Evolutionary conservation across 2,329 filamentous ascomycete genomes (phyloP), one percentile per base, ranked within the genome.

Genomic region (Aspergillus pseudoterreus): DNA sequence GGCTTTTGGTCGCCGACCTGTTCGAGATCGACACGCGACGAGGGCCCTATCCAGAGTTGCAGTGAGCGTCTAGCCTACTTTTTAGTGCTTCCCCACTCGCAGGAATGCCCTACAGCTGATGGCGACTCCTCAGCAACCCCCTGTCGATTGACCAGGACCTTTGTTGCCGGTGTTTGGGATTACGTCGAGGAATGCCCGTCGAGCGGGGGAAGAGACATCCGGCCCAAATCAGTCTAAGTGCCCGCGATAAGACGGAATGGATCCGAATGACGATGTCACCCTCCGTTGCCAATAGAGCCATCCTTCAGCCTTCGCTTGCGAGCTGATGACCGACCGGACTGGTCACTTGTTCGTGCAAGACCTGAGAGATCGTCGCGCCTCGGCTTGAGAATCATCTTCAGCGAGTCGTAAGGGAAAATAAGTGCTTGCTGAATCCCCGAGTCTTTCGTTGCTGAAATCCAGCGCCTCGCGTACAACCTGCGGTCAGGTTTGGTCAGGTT

Each of bases 251-350:
- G 46, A 49, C 36, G 38, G 38, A 22, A 19, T 15, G 22, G 17
- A 45, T 19, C 43, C 21, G 47, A 45, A 21, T 32, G 32, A 42
- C 49, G 39, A 54, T 51, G 52, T 48, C 45, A 54, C 52, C 52
- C 32, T 54, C 38, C 21, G 12, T 14, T 27, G 15, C 46, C 33
- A 45, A 47, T 38, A 9, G n/a, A 14, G 30, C 24, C 32, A 38
- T 44, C 35, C 39, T 32, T 36, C 11, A 19, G 30, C 30, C 21
- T 24, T 30, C 15, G 19, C 27, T 35, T 21, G 43, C 19, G n/a
- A 17, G 27, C 43, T 22, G 14, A 17, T 17, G 45, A 42, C 30
- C 38, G 11, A 39, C 41, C 8, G 27, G 15, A 22, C 24, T 39
- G 35, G 27, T 24, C 21, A 43, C 22, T 50, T 51, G 49, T 39